Evolutionary conservation across 2,329 filamentous ascomycete species (phyloP).

Genomic region (Venturia pyrina): DNA sequence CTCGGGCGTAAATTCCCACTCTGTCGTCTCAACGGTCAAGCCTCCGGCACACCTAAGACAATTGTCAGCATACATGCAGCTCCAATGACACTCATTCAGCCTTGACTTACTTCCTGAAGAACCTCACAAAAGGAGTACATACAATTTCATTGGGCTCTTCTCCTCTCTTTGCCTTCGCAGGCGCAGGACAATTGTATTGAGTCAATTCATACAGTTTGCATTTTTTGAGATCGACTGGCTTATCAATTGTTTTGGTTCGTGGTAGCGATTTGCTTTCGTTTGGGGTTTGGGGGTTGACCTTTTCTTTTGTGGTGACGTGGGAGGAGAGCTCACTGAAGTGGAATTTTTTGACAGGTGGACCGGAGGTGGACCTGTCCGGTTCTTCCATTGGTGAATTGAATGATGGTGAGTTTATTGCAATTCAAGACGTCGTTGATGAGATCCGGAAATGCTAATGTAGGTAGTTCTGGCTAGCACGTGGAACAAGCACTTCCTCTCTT

Average conservation of each 20-base stretch:
- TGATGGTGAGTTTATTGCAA: background rate
- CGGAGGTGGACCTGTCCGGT: constrained; percentile 31
- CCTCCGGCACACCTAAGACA: constrained; percentile 40
- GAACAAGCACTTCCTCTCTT: background rate
- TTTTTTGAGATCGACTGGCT: constrained; percentile 40
- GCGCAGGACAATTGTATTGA: constrained; percentile 50
- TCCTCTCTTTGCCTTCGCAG: constrained; percentile 31
- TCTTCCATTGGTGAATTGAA: background rate
- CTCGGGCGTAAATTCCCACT: constrained; percentile 39
- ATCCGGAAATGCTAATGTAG: no score
- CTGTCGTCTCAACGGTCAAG: constrained; percentile 51
- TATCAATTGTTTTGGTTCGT: background rate
- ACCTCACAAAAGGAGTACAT: constrained; percentile 47
- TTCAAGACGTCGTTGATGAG: background rate
- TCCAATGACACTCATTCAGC: constrained; percentile 7
- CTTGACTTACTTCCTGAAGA: constrained; percentile 46
- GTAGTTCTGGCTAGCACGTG: background rate
- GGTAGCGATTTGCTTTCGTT: background rate
- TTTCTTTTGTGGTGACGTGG: constrained; percentile 41
- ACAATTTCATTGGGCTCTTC: constrained; percentile 31
- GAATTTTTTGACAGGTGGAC: constrained; percentile 46
- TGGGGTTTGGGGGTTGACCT: constrained; percentile 43
- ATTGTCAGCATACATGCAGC: constrained; percentile 12
- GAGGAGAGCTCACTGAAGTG: constrained; percentile 40
- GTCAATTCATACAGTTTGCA: constrained; percentile 50